Conservation (phyloP, 2,329 filamentous ascomycete species). For the Cladosporium colombiae region DNA sequence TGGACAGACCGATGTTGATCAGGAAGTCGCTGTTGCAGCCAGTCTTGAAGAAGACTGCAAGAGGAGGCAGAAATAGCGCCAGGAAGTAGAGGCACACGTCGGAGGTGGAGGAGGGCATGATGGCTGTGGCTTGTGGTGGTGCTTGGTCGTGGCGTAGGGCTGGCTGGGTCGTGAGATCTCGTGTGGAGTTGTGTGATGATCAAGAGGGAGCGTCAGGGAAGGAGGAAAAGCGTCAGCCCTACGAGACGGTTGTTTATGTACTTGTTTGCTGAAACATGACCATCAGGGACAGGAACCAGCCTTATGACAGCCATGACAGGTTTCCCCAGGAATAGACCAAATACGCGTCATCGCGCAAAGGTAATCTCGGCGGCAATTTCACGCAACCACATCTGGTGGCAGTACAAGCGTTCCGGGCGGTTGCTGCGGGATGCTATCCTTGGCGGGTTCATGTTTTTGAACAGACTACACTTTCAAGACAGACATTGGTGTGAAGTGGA, state of each 20-base stretch:
- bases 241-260: constrained; percentile 14
- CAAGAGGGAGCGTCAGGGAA: constrained; percentile 5
- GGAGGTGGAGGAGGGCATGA: constrained; percentile 22
- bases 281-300: neutral
- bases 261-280: constrained; percentile 9
- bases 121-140: constrained; percentile 4
- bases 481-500: neutral
- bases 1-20: constrained; percentile 49
- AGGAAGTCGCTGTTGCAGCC: constrained; percentile 52
- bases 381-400: constrained; percentile 2
- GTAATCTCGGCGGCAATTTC: constrained; percentile 5
- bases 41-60: constrained; percentile 58
- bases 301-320: neutral
- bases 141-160: constrained; percentile 13
- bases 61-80: constrained; percentile 83
- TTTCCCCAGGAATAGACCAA: neutral
- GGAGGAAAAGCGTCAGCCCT: constrained; percentile 12
- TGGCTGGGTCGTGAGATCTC: neutral
- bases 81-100: constrained; percentile 53
- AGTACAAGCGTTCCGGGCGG: constrained; percentile 14
- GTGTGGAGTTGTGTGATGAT: neutral
- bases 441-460: neutral
- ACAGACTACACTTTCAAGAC: neutral
- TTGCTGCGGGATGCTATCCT: constrained; percentile 16
- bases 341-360: constrained; percentile 11